Evolutionary conservation across 2,329 filamentous ascomycete species (phyloP).

Genomic region (Cladosporium sp.): DNA sequence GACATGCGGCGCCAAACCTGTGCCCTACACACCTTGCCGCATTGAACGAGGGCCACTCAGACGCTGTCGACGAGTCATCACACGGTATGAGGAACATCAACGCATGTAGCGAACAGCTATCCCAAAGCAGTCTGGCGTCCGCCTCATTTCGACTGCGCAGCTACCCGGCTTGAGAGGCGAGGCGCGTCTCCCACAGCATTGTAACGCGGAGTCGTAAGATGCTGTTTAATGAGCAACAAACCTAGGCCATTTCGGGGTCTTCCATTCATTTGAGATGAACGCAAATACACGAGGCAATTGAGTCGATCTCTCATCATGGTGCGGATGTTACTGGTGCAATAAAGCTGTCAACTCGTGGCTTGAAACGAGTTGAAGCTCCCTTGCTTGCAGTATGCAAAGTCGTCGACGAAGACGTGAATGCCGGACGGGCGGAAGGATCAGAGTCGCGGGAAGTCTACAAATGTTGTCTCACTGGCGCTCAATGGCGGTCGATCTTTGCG

Average conservation of each 20-base stretch:
- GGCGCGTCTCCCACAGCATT: conserved; percentile 4
- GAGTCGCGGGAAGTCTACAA: not conserved
- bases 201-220: not conserved
- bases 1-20: conserved; percentile 13
- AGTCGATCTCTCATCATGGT: not conserved
- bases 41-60: conserved; percentile 15
- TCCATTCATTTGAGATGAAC: too few species aligned
- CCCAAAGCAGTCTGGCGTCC: conserved; percentile 21
- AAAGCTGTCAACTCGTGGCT: not conserved
- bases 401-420: not conserved
- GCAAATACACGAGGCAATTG: not conserved
- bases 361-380: not conserved
- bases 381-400: not conserved
- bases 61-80: conserved; percentile 14
- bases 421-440: conserved; percentile 10
- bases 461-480: conserved; percentile 7
- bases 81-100: conserved; percentile 9
- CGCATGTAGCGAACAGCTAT: conserved; percentile 18
- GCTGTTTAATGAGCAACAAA: not conserved
- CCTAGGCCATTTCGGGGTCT: not conserved
- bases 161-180: conserved; percentile 1
- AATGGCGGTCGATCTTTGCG: conserved; percentile 9
- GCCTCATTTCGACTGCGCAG: conserved; percentile 8
- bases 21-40: conserved; percentile 6
- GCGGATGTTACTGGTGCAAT: too few species aligned